A percentile compares a stretch with the other conserved stretches of the same genome.
phyloP scores from a whole-genome alignment of 805 yeast species.

The Barnettozyma vustinii region DNA sequence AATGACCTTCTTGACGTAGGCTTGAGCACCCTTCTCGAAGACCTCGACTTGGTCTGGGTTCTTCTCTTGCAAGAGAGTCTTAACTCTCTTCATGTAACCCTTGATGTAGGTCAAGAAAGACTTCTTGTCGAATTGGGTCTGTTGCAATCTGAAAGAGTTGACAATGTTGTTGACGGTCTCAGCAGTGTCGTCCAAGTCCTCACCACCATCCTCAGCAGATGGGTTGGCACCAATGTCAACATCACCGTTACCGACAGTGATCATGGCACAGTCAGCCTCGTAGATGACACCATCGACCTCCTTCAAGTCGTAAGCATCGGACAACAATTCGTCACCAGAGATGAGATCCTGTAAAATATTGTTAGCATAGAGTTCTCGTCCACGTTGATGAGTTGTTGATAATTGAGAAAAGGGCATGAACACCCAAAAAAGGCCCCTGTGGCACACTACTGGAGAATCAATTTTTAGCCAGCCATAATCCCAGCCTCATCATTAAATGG shows the following conservation, averaged over 20 bases:
- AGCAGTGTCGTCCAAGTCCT: slow-evolving; percentile 72
- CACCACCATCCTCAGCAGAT: slow-evolving; percentile 92
- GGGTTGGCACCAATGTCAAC: slow-evolving; percentile 99
- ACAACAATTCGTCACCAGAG: slow-evolving; percentile 92
- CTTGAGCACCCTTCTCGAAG: slow-evolving; percentile 96
- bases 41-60: slow-evolving; percentile 81
- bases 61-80: slow-evolving; percentile 83
- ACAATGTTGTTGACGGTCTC: slow-evolving; percentile 97
- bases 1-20: slow-evolving; percentile 94
- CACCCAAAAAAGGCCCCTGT: not conserved
- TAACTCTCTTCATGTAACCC: slow-evolving; percentile 97
- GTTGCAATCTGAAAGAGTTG: slow-evolving; percentile 96
- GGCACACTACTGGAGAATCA: not conserved
- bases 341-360: slow-evolving; percentile 62
- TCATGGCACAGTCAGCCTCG: slow-evolving; percentile 96
- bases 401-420: not conserved
- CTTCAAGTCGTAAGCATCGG: slow-evolving; percentile 92
- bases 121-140: slow-evolving; percentile 95
- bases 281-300: slow-evolving; percentile 86
- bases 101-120: slow-evolving; percentile 94
- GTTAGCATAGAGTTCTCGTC: slow-evolving; percentile 7
- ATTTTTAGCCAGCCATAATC: not conserved
- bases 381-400: not conserved
- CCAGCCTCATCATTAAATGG: not conserved
- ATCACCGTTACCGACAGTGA: slow-evolving; percentile 85